Base-by-base conservation (phyloP, 805 yeast genomes). In the Sugiyamaella valdiviana region DNA sequence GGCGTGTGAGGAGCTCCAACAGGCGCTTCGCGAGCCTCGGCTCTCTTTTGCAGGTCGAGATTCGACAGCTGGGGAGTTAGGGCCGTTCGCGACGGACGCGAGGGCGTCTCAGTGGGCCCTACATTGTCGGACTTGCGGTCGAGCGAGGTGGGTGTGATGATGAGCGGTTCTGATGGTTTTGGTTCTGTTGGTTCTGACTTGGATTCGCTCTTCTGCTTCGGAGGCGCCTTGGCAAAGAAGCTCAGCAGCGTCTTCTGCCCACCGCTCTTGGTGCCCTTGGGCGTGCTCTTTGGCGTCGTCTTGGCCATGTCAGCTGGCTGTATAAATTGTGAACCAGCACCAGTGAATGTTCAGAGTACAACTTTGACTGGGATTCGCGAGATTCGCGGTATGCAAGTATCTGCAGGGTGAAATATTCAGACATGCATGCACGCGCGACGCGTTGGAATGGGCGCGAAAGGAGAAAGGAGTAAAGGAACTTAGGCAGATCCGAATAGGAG, bases 201-300 rank as follows among this genome's bases (percentile, higher is more conserved):
- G n/a, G n/a, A n/a, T n/a, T n/a, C n/a, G n/a, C n/a, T n/a, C n/a
- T n/a, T n/a, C n/a, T n/a, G n/a, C 23, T 36, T 36, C 3, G 48
- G 43, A n/a, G 43, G 44, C 6, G 44, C 48, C 21, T 45, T 45
- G 7, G 48, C 16, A 19, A 45, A 45, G 23, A 45, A 45, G 48
- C 48, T 45, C 37, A 45, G 44, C 20, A 45, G 20, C 9, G 42
- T 17, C 39, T 45, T 45, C 36, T 45, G 48, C 15, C 42, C 46
- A 6, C n/a, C n/a, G n/a, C n/a, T n/a, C n/a, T n/a, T n/a, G n/a
- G n/a, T n/a, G n/a, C n/a, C n/a, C n/a, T n/a, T n/a, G n/a, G 44
- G 44, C 16, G 44, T 41, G 32, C 32, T 26, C 14, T 26, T 26
- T 12, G 32, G 32, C 14, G 32, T 26, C 9, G 32, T 26, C 7